Base-by-base conservation (phyloP, 2,329 filamentous ascomycete species). In the Ilyonectria destructans region DNA sequence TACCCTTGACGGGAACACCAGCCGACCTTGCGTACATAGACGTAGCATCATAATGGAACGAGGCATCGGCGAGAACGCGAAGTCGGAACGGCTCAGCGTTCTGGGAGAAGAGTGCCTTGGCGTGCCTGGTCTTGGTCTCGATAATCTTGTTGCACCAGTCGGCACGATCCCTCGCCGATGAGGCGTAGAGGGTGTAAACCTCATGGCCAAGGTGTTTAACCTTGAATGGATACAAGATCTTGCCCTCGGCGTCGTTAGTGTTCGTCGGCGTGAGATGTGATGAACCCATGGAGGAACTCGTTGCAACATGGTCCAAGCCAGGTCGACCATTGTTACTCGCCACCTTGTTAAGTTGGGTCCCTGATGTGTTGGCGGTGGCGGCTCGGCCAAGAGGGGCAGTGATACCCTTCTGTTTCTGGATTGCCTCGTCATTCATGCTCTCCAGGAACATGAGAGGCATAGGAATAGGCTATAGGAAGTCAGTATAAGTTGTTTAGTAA, bases 101-200 rank as follows among this genome's bases (percentile, higher is more conserved):
- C 77, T 99, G 96, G 4, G 93, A 91, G 80, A 93, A 93, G 6
- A 98, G 85, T 3, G 95, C 93, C 58, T 94, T 92, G 23, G 96
- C 96, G 79, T 99, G 95, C 67, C 92, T 91, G 7, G 95, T 97
- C 85, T 99, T 99, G 35, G 96, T 96, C 80, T 97, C 93, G 52
- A 97, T 92, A 74, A 99, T 97, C 82, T 95, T 97, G 71, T 91
- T 90, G 77, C 94, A 97, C 97, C 97, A 99, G 56, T 97, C 94
- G 69, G 90, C 87, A 65, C 96, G 89, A 74, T 91, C 92, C 69
- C 92, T 88, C 2, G 91, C 89, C 2, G 90, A 92, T 6, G 92
- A 89, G 0, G 96, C 95, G 79, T 97, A 98, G 2, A 99, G 85
- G 0, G 93, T 97, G 80, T 98, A 98, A 0, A 94, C 91, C 74